Evolutionary conservation across 1,284 basidiomycete genomes (phyloP), one percentile per base, ranked within the genome.

Genomic region (Cutaneotrichosporon arboriforme): DNA sequence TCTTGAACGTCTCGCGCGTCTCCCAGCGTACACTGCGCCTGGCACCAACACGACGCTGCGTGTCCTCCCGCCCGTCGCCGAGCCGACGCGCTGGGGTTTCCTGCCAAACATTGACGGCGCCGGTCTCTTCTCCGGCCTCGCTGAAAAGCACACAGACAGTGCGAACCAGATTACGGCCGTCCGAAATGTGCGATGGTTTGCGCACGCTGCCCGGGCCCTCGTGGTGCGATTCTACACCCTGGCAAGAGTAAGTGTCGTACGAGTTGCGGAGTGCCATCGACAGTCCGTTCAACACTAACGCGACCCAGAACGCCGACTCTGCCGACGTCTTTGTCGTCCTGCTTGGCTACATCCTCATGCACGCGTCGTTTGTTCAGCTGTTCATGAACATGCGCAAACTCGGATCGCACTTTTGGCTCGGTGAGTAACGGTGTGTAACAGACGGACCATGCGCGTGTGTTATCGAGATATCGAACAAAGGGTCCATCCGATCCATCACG

Each of bases 281-380:
- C n/a, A n/a, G n/a, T n/a, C n/a, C n/a, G n/a, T n/a, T n/a, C n/a
- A n/a, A n/a, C n/a, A 9, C 51, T 46, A 44, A 47, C 51, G 7
- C 42, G 2, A 12, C 17, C 20, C 72, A 88, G 83, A 90, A 90
- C 77, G 92, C 96, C 22, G 90, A 97, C 76, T 92, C 90, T 3
- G 83, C 94, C 20, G 94, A 98, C 75, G 97, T 98, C 67, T 81
- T 94, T 51, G 85, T 97, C 62, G 90, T 98, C 67, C 82, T 97
- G n/a, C 81, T 87, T 5, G 96, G 93, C 23, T 98, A 98, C 75
- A 76, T 94, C 48, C 80, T 97, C 54, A 98, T 99, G 94, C 93
- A 97, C 77, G 81, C 80, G 23, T 94, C 93, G 1, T 97, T 98
- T 77, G 84, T 91, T 73, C 85, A 91, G 54, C 81, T 96, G 38